phyloP scores from a whole-genome alignment of 2,329 filamentous ascomycete species.

The Rutstroemia sydowiana region DNA sequence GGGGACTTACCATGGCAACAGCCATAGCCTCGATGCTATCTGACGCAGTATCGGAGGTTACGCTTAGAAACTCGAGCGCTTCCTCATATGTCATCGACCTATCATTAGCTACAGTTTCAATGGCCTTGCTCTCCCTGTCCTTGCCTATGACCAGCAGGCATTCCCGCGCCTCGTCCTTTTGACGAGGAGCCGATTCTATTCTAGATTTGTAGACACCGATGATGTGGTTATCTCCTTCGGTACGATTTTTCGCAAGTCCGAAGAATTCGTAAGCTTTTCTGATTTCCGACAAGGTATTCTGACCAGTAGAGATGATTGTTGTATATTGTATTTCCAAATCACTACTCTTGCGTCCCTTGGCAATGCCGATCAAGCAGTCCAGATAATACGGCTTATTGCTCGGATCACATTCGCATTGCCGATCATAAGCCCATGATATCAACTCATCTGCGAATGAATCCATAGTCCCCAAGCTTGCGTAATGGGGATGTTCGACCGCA shows the following conservation, averaged over 20 bases:
- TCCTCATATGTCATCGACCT: conserved; percentile 52
- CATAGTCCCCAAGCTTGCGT: conserved; percentile 54
- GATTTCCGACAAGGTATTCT: conserved; percentile 49
- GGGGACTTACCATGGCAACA: conserved; percentile 22
- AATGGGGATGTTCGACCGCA: conserved; percentile 38
- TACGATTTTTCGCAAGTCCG: conserved; percentile 40
- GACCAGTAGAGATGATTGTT: conserved; percentile 49
- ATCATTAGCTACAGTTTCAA: conserved; percentile 51
- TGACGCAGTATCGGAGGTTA: conserved; percentile 24
- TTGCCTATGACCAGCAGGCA: conserved; percentile 54
- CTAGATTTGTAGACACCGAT: conserved; percentile 54
- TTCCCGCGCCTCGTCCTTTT: conserved; percentile 48
- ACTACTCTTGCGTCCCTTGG: conserved; percentile 41
- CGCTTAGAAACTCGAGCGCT: conserved; percentile 54
- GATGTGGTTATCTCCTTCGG: conserved; percentile 49
- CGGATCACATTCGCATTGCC: conserved; percentile 50
- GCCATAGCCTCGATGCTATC: conserved; percentile 29
- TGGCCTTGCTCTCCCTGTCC: conserved; percentile 47
- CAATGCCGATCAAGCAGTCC: conserved; percentile 55
- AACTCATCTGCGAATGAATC: conserved; percentile 55
- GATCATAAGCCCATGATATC: conserved; percentile 55
- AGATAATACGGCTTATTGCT: conserved; percentile 52
- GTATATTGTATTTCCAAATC: conserved; percentile 50
- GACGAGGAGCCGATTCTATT: conserved; percentile 44
- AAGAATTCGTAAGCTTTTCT: conserved; percentile 51